Evolutionary conservation across 2,329 filamentous ascomycete species (phyloP), one percentile per base, ranked within the genome.

Genomic region (Aspergillus hortae): DNA sequence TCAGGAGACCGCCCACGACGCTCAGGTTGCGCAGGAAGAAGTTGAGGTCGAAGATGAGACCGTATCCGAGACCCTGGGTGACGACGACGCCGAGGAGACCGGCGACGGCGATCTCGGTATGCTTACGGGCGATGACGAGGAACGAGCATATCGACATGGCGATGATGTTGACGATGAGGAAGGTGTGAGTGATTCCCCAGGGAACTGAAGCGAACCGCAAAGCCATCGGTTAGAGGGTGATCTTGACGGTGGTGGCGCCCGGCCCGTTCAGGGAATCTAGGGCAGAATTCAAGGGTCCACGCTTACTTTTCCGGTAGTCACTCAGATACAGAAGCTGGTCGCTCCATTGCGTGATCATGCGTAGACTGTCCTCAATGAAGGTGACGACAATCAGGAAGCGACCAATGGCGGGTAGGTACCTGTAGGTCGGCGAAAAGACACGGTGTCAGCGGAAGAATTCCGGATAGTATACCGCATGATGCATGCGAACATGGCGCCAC

Each of bases 21-120:
- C 91, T 96, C 56, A 99, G 81, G 72, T 99, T 99, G 76, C 94
- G 92, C 59, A 99, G 88, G 86, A 99, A 99, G 82, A 99, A 99
- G 84, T 97, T 99, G 69, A 97, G 84, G 74, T 99, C 94, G 73
- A 99, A 97, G 74, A 99, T 96, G 57, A 99, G 83, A 54, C 94
- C 94, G 72, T 99, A 99, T 64, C 94, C 94, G 51, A 99, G 83
- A 17, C 92, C 94, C 76, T 99, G 94, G 32, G 91, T 87, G 56
- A 99, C 74, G 48, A 99, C 92, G 48, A 99, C 94, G 48, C 79
- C 88, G 71, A 96, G 88, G 58, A 99, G 88, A 56, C 92, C 94
- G 56, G 79, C 84, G 54, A 97, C 94, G 54, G 92, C 94, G 74
- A 91, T 92, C 74, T 95, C 92, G 60, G 90, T 94, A 79, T 95